Evolutionary conservation across 192 early-diverging fungal genomes (phyloP).

Genomic region (Pilobolus umbonatus): DNA sequence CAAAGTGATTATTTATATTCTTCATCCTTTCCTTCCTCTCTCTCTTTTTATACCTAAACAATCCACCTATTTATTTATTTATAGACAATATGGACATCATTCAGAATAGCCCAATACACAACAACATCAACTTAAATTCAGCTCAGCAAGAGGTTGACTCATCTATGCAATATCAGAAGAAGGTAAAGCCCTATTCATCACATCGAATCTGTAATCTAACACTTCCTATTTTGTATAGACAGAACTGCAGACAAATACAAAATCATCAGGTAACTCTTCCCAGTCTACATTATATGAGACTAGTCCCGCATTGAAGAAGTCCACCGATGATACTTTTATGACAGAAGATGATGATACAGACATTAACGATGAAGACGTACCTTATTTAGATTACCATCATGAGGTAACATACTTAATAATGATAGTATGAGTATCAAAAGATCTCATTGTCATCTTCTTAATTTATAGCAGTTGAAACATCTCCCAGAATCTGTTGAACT

Average conservation of each 20-base stretch:
- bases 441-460: background rate
- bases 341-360: constrained; percentile 11
- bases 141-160: too few species aligned
- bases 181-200: too few species aligned
- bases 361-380: constrained; percentile 8
- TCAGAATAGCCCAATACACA: background rate
- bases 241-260: background rate
- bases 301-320: background rate
- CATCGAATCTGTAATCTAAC: too few species aligned
- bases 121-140: too few species aligned
- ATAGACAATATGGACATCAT: background rate
- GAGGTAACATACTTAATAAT: background rate
- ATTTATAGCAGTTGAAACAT: background rate
- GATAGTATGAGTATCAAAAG: background rate
- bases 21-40: background rate
- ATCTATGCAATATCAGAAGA: too few species aligned
- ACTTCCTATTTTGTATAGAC: background rate
- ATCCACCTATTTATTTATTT: background rate
- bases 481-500: background rate
- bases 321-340: constrained; percentile 7
- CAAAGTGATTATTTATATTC: constrained; percentile 4
- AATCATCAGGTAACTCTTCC: background rate
- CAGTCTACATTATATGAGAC: too few species aligned
- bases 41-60: background rate
- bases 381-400: background rate